These are phyloP conservation scores for Eleusine indica DNA, from an alignment of 176 grass and related monocot species.

Conservation along the genomic window DNA sequence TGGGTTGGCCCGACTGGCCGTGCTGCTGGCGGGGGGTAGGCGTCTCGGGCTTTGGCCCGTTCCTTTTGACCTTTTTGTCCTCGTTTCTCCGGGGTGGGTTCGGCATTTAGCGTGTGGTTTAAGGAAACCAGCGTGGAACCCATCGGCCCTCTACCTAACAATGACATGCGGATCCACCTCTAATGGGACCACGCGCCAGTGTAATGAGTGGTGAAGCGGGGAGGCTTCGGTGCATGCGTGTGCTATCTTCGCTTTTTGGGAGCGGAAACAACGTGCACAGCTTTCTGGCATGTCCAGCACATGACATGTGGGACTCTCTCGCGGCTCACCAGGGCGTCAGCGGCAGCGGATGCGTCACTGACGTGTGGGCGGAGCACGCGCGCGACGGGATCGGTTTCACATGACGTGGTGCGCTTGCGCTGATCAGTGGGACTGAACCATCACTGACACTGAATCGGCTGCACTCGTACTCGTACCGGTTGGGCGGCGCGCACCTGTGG, in stretches of 20 bases:
- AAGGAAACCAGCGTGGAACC: constrained; percentile 41
- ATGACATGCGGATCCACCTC: not conserved
- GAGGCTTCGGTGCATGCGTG: not conserved
- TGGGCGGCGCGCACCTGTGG: not conserved
- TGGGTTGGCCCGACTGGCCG: not conserved
- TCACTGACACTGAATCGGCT: constrained; percentile 24
- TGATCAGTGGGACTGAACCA: not conserved
- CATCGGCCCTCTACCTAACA: not conserved
- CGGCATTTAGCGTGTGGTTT: constrained; percentile 54
- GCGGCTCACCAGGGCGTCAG: not conserved
- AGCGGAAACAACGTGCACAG: constrained; percentile 12
- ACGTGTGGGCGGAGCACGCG: not conserved
- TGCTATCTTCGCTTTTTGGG: not conserved
- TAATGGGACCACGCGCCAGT: fast-evolving
- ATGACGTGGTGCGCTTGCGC: constrained; percentile 9
- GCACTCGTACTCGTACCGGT: not conserved
- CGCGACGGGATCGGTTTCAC: constrained; percentile 13
- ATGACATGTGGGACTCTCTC: not conserved
- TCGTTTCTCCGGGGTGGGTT: constrained; percentile 31
- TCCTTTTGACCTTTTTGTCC: constrained; percentile 47
- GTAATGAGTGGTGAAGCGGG: fast-evolving
- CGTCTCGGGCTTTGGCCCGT: constrained; percentile 7
- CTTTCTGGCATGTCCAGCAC: too few relatives aligned
- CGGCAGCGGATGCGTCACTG: not conserved
- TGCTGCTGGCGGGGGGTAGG: not conserved